Evolutionary conservation across 768 basidiomycete genomes (phyloP).

Genomic region (Tulasnella sp.): DNA sequence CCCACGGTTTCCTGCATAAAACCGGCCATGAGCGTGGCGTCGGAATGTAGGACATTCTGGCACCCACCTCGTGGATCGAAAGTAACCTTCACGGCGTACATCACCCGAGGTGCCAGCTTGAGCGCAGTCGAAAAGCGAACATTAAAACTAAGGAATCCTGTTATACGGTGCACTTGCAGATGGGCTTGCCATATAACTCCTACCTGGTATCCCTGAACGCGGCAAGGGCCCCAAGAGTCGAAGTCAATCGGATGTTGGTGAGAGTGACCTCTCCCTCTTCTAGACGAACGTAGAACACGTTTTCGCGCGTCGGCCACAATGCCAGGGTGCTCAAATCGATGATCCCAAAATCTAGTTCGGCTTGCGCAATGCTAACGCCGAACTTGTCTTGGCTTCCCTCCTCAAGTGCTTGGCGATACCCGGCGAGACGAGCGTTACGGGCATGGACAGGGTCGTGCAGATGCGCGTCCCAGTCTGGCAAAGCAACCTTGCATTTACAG

Average conservation of each 20-base stretch:
- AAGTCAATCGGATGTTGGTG: neutral
- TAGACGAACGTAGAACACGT: neutral
- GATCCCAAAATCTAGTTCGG: conserved; percentile 9
- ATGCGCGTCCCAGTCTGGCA: neutral
- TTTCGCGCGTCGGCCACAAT: neutral
- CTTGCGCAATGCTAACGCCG: neutral
- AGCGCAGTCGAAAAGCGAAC: neutral
- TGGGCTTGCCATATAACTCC: neutral
- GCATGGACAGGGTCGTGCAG: neutral
- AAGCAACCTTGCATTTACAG: neutral
- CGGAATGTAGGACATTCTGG: neutral
- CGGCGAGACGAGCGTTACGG: neutral
- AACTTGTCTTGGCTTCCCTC: conserved; percentile 17
- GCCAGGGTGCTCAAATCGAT: neutral
- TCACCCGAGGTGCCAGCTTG: neutral
- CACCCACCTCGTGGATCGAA: conserved; percentile 19
- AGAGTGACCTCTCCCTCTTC: neutral
- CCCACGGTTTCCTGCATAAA: conserved; percentile 2
- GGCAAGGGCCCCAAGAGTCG: neutral
- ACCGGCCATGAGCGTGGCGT: too few species aligned
- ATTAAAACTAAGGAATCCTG: neutral
- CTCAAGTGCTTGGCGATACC: neutral
- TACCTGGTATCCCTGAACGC: neutral
- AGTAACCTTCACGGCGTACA: neutral
- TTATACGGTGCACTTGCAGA: neutral